Base-by-base conservation (phyloP, 2,329 filamentous ascomycete genomes). In the Trichoderma sp. region DNA sequence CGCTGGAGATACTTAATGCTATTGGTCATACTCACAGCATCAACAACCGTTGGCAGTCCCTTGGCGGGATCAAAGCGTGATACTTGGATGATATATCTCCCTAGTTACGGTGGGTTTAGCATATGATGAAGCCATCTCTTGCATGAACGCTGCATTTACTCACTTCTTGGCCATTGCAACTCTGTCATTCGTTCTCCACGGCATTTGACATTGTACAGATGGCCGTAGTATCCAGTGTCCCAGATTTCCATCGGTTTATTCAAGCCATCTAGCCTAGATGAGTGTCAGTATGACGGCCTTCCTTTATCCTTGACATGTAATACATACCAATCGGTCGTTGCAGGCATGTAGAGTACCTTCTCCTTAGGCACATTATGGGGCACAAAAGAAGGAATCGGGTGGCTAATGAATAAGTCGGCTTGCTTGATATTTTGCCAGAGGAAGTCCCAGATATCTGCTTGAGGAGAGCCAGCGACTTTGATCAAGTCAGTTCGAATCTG, bases 51-150 rank as follows among this genome's bases (percentile, higher is more conserved):
- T 0, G 91, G 89, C 56, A 95, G 94, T 9, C 93, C 93, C 82
- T 95, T 96, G 61, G 92, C 90, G 0, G 93, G 93, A 75, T 96
- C 93, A 78, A 96, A 96, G 24, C 93, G 91, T 1, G 93, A 92
- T 30, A 95, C 89, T 79, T 96, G 93, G 6, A 92, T 87, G 75
- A 96, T 93, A 80, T 94, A 96, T 77, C 90, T 87, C 75, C 91
- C 86, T 80, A 51, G 21, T 30, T 30, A 30, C 28, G 6, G 12
- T 7, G 14, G 15, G 11, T 24, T 69, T 39, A 64, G 34, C 26
- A n/a, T 30, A 12, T 4, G 24, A 6, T 57, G 12, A 18, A 18
- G 11, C 3, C 11, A 34, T 6, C 18, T 3, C 7, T 24, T 32
- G 34, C 3, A 21, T 60, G 6, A n/a, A 21, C 15, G 28, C 18